These are phyloP conservation scores for Quercus parvula DNA, from an alignment of 306 rosid genomes.

Conservation along the genomic window DNA sequence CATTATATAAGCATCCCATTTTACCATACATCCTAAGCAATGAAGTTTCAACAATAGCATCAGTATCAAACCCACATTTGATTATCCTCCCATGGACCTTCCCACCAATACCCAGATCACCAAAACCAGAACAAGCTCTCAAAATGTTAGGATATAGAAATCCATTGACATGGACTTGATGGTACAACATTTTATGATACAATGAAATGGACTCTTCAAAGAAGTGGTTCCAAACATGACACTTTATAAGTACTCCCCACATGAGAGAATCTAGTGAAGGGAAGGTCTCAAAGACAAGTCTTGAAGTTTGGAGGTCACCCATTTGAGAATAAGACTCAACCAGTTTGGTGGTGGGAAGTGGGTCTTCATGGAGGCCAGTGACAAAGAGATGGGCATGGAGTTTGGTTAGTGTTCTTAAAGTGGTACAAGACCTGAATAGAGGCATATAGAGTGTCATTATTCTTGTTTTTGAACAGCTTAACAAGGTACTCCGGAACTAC, in stretches of 20 bases:
- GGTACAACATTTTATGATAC: conserved; percentile 30
- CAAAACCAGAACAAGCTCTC: conserved; percentile 56
- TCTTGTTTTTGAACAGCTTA: neutral
- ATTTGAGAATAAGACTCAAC: conserved; percentile 71
- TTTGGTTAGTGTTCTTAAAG: conserved; percentile 51
- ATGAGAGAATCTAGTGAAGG: conserved; percentile 74
- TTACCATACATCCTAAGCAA: conserved; percentile 68
- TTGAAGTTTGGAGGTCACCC: conserved; percentile 61
- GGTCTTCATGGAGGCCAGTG: conserved; percentile 60
- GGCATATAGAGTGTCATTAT: conserved; percentile 78
- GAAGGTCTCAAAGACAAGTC: conserved; percentile 51
- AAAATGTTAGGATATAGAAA: conserved; percentile 74
- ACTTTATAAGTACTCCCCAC: conserved; percentile 81
- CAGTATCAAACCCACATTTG: conserved; percentile 49
- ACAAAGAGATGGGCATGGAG: conserved; percentile 74
- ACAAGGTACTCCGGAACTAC: neutral
- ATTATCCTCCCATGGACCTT: conserved; percentile 68
- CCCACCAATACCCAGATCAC: conserved; percentile 45
- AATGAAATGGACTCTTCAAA: conserved; percentile 37
- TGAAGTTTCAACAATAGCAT: conserved; percentile 65
- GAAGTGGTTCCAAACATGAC: conserved; percentile 47
- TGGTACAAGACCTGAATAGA: conserved; percentile 56
- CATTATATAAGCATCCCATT: conserved; percentile 42
- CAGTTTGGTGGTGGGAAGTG: conserved; percentile 71
- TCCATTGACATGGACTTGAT: conserved; percentile 24